Evolutionary conservation across 2,329 filamentous ascomycete species (phyloP), one percentile per base, ranked within the genome.

Genomic region (Rhinocladiella similis): DNA sequence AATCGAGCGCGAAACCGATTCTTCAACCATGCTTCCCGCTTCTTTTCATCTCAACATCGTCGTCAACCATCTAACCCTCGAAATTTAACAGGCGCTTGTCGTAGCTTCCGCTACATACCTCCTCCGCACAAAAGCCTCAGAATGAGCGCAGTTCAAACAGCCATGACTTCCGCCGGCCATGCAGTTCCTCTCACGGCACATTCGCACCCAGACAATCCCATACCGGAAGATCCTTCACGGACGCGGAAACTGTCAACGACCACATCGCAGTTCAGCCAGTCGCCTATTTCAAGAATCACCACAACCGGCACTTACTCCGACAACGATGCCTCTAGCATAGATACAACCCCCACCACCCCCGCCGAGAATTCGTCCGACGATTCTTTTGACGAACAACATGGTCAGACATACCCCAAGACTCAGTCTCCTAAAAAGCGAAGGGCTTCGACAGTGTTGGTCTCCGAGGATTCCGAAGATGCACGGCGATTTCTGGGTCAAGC

Each of bases 401-500:
- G 39, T 20, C 36, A 22, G 42, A 20, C 39, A 14, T 54, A 61
- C 2, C 46, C 50, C 25, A 59, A 63, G 20, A 61, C 62, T 50
- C 54, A 63, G 35, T 33, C 29, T 33, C 66, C 68, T 33, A 70
- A 66, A 50, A 70, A 66, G 51, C 70, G 76, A 48, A 73, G 75
- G 19, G 77, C 76, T 5, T 79, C 77, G 16, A 79, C 77, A 4
- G 64, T 76, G 3, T 67, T 80, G 42, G 81, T 85, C 56, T 83
- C 83, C 0, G 78, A 83, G 62, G 82, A 79, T 63, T 78, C 82
- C 1, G 76, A 82, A 46, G 83, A 86, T 67, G 83, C 86, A 66
- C 74, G 77, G 64, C 73, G 78, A 53, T 75, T 87, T 39, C 72
- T 87, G 51, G 82, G 83, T 47, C 78, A 79, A 60, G 75, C 75